These are phyloP conservation scores for Aspergillus sp. DNA, from an alignment of 2,329 filamentous ascomycete species.

Conservation along the genomic window DNA sequence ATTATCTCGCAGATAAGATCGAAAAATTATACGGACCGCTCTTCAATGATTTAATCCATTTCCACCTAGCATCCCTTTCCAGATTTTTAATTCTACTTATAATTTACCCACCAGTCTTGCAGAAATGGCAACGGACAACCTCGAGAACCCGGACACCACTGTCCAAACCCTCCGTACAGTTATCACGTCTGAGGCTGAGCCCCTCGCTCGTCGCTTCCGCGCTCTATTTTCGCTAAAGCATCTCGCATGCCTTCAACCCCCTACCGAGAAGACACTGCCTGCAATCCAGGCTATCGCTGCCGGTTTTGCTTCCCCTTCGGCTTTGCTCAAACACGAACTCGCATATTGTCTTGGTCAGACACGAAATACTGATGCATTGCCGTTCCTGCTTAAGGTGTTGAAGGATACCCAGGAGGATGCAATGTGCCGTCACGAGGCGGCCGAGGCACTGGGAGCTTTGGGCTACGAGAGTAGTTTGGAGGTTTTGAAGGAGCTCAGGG, in stretches of 20 bases:
- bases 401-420: constrained; percentile 78
- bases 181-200: constrained; percentile 75
- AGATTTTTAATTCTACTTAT: neutral
- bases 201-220: constrained; percentile 87
- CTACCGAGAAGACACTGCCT: constrained; percentile 58
- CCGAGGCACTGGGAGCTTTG: constrained; percentile 88
- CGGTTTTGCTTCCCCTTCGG: constrained; percentile 79
- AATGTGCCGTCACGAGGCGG: constrained; percentile 96
- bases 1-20: constrained; percentile 37
- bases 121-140: constrained; percentile 33
- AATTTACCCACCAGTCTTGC: neutral
- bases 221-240: constrained; percentile 98
- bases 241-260: constrained; percentile 67
- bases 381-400: constrained; percentile 71
- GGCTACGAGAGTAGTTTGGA: constrained; percentile 72
- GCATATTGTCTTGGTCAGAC: constrained; percentile 97
- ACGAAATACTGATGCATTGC: constrained; percentile 70
- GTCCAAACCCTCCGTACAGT: constrained; percentile 61
- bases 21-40: constrained; percentile 20
- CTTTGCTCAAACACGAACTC: constrained; percentile 91
- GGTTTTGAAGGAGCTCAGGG: constrained; percentile 70
- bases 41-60: neutral
- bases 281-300: constrained; percentile 82
- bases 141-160: constrained; percentile 33
- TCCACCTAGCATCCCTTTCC: neutral